Evolutionary conservation across 2,329 filamentous ascomycete genomes (phyloP), one percentile per base, ranked within the genome.

Genomic region (Arthroderma uncinatum): DNA sequence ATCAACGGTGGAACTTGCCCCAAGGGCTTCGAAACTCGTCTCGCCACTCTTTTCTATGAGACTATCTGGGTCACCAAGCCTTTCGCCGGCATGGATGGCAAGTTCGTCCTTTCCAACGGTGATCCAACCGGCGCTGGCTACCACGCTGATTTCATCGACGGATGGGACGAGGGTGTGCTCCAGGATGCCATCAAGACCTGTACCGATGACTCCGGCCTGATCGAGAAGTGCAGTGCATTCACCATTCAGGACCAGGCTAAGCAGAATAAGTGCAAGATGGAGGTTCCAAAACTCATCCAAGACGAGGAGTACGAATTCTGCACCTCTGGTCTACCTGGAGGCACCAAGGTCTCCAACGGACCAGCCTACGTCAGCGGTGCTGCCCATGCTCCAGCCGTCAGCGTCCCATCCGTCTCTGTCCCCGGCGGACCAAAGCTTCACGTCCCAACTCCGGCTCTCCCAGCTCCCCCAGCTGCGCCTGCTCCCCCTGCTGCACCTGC

Each of bases 11-110:
- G 91, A 33, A 76, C 75, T 37, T 95, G 90, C 71, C 89, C 90
- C 0, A 68, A 80, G 1, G 83, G 78, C 7, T 90, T 82, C 67
- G 79, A 83, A 10, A 78, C 78, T 16, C 84, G 87, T 57, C 70
- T 93, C 23, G 83, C 86, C 1, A 85, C 85, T 60, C 78, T 96
- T 52, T 85, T 95, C 70, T 95, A 80, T 69, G 89, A 96, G 75
- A 89, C 85, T 34, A 94, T 95, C 69, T 95, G 84, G 81, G 76
- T 85, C 67, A 93, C 88, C 7, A 71, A 80, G 53, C 77, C 76
- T 1, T 94, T 87, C 70, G 74, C 73, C 28, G 79, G 78, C 57
- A 72, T 79, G 21, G 73, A 78, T 6, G 89, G 89, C 55, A 71
- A 82, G 62, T 95, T 94, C 66, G 77, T 90, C 53, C 73, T 94